Base-by-base conservation (phyloP, 257 asterid species). In the Solanum lycopersicoides region DNA sequence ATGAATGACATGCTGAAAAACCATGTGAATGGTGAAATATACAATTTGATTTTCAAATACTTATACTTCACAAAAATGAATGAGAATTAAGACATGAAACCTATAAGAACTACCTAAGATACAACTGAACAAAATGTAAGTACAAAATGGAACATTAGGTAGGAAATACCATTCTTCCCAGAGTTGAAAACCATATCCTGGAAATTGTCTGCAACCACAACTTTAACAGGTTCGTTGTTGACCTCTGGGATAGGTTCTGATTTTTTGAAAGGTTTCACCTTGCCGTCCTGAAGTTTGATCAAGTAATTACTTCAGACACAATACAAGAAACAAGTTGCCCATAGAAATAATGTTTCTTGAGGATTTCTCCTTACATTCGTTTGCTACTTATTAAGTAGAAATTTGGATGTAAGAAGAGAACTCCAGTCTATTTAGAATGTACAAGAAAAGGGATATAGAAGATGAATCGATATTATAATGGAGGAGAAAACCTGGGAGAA, bases 201-300 rank as follows among this genome's bases (percentile, higher is more conserved):
- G 83, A 95, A 90, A 90, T 80, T 95, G 88, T 95, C 94, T 88
- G 93, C 98, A 87, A 95, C 98, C 89, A 95, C 94, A 87, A 94
- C 97, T 92, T 91, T 95, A 86, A 95, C 98, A 89, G 97, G 97
- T 86, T 94, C 96, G 21, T 88, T 85, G 90, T 93, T 93, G 76
- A 66, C 91, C 85, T 93, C 96, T 45, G 98, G 98, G 87, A 94
- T 87, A 87, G 98, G 93, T 90, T 95, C 96, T 2, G 98, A 95
- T 90, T 95, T 95, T 92, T 86, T 92, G 90, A 87, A 93, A 32
- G 94, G 91, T 88, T 89, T 89, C 63, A 91, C 89, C 35, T 50
- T 90, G 56, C 96, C 98, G 44, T 93, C 98, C 98, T 95, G 88
- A 90, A 91, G 41, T 56, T 39, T 80, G 77, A 30, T 71, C 18